Evolutionary conservation across 768 basidiomycete species (phyloP), one percentile per base, ranked within the genome.

Genomic region (Tephrocybe rancida): DNA sequence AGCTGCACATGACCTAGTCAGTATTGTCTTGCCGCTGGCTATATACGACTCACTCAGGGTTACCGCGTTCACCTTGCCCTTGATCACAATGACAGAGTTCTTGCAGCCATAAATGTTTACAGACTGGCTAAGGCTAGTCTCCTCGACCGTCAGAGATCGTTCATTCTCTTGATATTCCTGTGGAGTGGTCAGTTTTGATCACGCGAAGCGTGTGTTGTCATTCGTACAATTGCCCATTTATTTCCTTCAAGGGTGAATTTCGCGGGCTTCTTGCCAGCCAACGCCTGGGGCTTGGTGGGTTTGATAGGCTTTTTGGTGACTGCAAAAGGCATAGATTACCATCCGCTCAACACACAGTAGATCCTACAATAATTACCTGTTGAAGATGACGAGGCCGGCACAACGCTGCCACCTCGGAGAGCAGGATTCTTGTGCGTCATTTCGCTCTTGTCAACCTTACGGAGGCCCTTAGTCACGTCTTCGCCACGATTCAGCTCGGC

Each of bases 401-500:
- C 73, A 51, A 70, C 62, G 68, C 78, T 65, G 78, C 85, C 61
- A 76, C 91, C 83, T 26, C 97, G 76, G 32, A 99, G 72, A 9
- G 85, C 81, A 0, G 97, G 96, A 64, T 99, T 98, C 80, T 99
- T 98, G 77, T 99, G 97, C 3, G 95, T 98, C 95, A 96, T 95
- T 69, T 98, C 89, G 58, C 91, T 95, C 76, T 86, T 89, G 66
- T 95, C 92, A 25, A 99, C 97, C 69, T 97, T 98, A 60, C 89
- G 86, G 61, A 99, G 70, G 10, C 90, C 87, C 65, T 90, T 91
- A 5, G 96, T 98, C 29, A 99, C 87, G 3, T 88, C 86, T 57
- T 86, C 90, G 0, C 96, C 95, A 37, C 88, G 82, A 65, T 98
- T 98, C 42, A 99, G 73, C 50, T 93, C 83, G 1, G 94, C 92